Percentiles rank a stretch among this genome's conserved stretches.
phyloP scores from a whole-genome alignment of 192 early-diverging fungal genomes.

The Paraglomus brasilianum region DNA sequence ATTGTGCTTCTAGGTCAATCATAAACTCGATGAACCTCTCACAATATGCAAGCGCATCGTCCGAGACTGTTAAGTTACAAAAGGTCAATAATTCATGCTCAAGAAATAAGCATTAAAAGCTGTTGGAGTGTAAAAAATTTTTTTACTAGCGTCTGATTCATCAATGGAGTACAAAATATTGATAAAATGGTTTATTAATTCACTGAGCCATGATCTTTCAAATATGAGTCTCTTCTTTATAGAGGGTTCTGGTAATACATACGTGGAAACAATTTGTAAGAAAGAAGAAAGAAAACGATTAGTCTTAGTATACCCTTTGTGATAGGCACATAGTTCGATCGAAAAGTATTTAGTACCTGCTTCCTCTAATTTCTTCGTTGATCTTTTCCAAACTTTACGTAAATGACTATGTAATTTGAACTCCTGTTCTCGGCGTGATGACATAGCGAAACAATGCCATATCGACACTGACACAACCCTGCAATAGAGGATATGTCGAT shows the following conservation, averaged over 20 bases:
- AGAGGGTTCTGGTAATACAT: constrained; percentile 36
- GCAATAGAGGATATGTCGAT: constrained; percentile 1
- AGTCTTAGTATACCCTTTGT: background rate
- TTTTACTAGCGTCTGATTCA: constrained; percentile 45
- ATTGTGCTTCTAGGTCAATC: constrained; percentile 82
- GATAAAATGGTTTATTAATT: constrained; percentile 66
- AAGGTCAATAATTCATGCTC: background rate
- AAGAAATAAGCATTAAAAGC: background rate
- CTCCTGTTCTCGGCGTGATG: constrained; percentile 56
- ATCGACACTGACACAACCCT: constrained; percentile 69
- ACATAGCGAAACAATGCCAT: constrained; percentile 68
- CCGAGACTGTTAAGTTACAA: background rate
- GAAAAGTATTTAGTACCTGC: constrained; percentile 17
- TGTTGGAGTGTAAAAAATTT: background rate
- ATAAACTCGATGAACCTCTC: constrained; percentile 82
- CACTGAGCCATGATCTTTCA: constrained; percentile 65
- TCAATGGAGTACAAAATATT: constrained; percentile 55
- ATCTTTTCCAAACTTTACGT: constrained; percentile 65
- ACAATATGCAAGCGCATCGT: constrained; percentile 57
- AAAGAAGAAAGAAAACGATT: background rate
- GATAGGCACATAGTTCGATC: background rate
- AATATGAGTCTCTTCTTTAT: constrained; percentile 55
- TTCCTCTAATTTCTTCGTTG: constrained; percentile 51
- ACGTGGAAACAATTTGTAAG: background rate
- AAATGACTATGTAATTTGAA: constrained; percentile 59